Conservation (phyloP, 306 rosid genomes). For the Styphnolobium japonicum region DNA sequence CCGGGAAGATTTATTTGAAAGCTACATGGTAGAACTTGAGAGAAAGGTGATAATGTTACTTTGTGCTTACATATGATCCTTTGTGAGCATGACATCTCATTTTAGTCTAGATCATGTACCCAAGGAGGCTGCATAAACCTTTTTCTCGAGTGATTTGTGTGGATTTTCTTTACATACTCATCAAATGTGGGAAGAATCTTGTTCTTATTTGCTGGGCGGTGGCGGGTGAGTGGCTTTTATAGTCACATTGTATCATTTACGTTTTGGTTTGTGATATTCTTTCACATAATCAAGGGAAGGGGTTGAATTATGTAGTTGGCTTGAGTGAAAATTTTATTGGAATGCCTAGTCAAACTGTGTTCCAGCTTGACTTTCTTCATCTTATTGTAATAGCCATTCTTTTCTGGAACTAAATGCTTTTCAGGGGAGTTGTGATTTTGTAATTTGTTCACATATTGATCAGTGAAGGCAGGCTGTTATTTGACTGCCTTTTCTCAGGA, state of each 20-base stretch:
- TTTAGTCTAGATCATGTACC: constrained; percentile 22
- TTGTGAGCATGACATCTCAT: neutral
- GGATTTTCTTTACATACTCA: neutral
- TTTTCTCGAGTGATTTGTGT: constrained; percentile 3
- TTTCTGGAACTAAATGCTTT: neutral
- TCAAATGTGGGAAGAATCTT: neutral
- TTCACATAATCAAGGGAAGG: neutral
- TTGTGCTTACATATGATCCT: constrained; percentile 1
- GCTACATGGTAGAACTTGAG: constrained; percentile 96
- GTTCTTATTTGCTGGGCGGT: neutral
- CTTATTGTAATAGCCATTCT: neutral
- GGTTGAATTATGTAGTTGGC: neutral
- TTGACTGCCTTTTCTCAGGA: neutral
- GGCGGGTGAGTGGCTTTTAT: constrained; percentile 1
- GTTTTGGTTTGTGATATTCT: neutral
- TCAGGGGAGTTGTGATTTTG: neutral
- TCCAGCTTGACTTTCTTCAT: neutral
- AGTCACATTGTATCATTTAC: neutral
- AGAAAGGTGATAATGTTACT: constrained; percentile 67
- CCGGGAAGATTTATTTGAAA: constrained; percentile 91
- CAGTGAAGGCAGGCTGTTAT: neutral
- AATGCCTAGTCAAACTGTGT: neutral
- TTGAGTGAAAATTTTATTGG: neutral
- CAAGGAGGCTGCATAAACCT: neutral
- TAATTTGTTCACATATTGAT: neutral